Percentiles rank a stretch among this genome's conserved stretches.
Conservation (phyloP, 768 basidiomycete genomes). For the Coprinellus micaceus region DNA sequence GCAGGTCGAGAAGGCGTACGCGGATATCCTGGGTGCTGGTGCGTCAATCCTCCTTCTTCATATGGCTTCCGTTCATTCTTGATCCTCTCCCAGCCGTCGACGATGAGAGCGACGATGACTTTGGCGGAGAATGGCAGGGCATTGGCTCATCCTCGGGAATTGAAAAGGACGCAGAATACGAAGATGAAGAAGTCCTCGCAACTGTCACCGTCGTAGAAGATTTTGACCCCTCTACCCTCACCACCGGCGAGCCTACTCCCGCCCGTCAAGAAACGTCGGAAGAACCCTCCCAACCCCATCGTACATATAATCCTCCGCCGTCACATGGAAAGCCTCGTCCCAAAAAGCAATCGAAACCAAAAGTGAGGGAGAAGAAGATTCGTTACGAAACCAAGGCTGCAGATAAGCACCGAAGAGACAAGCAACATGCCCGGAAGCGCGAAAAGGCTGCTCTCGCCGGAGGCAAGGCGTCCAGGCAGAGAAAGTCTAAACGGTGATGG, state of each 20-base stretch:
- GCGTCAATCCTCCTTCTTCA: conserved; percentile 12
- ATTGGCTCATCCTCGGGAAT: conserved; percentile 30
- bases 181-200: conserved; percentile 80
- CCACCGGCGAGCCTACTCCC: conserved; percentile 40
- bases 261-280: conserved; percentile 3
- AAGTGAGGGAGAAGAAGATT: conserved; percentile 12
- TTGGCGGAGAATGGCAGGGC: conserved; percentile 49
- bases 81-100: conserved; percentile 9
- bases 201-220: conserved; percentile 92
- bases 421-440: conserved; percentile 14
- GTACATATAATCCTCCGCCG: conserved; percentile 5
- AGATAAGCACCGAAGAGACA: conserved; percentile 13
- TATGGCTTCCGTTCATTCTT: conserved; percentile 12
- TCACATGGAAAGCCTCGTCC: not conserved
- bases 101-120: conserved; percentile 29
- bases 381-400: conserved; percentile 17
- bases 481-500: conserved; percentile 11
- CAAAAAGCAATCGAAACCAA: conserved; percentile 14
- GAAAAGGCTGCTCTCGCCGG: conserved; percentile 16
- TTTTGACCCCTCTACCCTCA: conserved; percentile 69
- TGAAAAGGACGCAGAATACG: conserved; percentile 65
- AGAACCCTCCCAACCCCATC: conserved; percentile 5
- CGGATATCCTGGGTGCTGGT: conserved; percentile 41
- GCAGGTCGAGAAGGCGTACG: conserved; percentile 72
- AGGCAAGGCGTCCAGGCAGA: conserved; percentile 10